A percentile compares a stretch with the other conserved stretches of the same genome.
phyloP scores from a whole-genome alignment of 2,329 filamentous ascomycete genomes.

The Ceratocystis colombiana region DNA sequence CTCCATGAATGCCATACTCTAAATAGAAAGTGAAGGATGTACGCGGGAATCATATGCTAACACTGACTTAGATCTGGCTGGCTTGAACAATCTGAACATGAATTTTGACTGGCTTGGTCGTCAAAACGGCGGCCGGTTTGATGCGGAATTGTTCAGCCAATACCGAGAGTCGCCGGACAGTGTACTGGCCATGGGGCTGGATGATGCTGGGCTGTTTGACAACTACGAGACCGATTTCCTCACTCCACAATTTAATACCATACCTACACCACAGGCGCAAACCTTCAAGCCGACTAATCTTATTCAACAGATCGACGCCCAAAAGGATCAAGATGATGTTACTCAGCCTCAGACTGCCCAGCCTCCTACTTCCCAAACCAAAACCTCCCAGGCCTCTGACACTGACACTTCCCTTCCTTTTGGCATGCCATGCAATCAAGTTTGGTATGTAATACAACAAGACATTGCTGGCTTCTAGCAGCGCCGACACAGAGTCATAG shows the following conservation, averaged over 20 bases:
- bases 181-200: constrained; percentile 46
- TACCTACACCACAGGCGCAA: constrained; percentile 30
- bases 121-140: constrained; percentile 77
- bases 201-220: constrained; percentile 44
- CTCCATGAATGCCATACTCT: neutral
- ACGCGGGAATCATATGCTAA: constrained; percentile 23
- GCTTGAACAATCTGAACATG: constrained; percentile 30
- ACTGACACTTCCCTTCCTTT: constrained; percentile 27
- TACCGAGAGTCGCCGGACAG: constrained; percentile 87
- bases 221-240: constrained; percentile 69
- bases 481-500: neutral
- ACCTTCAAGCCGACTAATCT: constrained; percentile 18
- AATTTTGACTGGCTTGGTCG: constrained; percentile 65
- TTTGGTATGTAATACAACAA: constrained; percentile 20
- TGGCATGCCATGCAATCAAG: constrained; percentile 23
- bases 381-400: no score
- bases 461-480: neutral
- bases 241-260: constrained; percentile 70
- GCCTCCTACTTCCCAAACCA: no score
- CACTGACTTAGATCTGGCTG: constrained; percentile 21
- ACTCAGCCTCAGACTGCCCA: constrained; percentile 31
- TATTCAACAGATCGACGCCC: constrained; percentile 22
- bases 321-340: constrained; percentile 54
- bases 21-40: neutral
- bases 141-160: constrained; percentile 81